phyloP scores from a whole-genome alignment of 768 basidiomycete genomes.

The Naganishia friedmannii region DNA sequence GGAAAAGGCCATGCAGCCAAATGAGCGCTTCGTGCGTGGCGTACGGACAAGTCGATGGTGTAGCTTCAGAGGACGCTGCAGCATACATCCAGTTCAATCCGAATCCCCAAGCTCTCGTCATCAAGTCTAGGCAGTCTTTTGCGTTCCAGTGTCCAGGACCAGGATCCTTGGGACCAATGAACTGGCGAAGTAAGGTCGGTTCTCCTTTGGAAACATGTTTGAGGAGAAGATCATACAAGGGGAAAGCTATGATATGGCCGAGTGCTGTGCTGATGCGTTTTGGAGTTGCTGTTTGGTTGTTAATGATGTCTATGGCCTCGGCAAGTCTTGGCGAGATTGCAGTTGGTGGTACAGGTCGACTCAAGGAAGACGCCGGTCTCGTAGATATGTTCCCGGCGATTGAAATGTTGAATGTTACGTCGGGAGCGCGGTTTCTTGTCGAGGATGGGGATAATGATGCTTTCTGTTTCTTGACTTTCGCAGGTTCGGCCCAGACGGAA shows the following conservation, averaged over 20 bases:
- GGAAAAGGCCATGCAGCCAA: slow-evolving; percentile 4
- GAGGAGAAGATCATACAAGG: slow-evolving; percentile 11
- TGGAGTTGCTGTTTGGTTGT: not conserved
- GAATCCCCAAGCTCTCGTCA: not conserved
- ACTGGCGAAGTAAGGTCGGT: slow-evolving; percentile 5
- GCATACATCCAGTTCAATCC: not conserved
- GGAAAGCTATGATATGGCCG: slow-evolving; percentile 10
- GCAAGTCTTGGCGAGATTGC: not conserved
- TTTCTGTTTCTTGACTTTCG: not conserved
- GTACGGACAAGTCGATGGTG: not conserved
- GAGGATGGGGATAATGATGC: not conserved
- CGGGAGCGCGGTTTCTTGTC: not conserved
- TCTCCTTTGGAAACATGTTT: not conserved
- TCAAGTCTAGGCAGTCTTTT: not conserved
- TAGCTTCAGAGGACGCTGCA: too few relatives aligned
- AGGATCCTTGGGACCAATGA: not conserved
- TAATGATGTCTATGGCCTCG: slow-evolving; percentile 3
- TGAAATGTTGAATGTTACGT: not conserved
- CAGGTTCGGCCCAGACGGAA: slow-evolving; percentile 7
- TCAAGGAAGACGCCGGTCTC: too few relatives aligned
- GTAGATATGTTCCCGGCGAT: not conserved
- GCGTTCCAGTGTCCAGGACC: slow-evolving; percentile 13
- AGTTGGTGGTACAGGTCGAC: too few relatives aligned
- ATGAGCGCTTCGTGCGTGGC: not conserved
- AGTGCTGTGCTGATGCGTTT: not conserved